Evolutionary conservation across 2,329 filamentous ascomycete genomes (phyloP).

Genomic region (Helicocarpus griseus): DNA sequence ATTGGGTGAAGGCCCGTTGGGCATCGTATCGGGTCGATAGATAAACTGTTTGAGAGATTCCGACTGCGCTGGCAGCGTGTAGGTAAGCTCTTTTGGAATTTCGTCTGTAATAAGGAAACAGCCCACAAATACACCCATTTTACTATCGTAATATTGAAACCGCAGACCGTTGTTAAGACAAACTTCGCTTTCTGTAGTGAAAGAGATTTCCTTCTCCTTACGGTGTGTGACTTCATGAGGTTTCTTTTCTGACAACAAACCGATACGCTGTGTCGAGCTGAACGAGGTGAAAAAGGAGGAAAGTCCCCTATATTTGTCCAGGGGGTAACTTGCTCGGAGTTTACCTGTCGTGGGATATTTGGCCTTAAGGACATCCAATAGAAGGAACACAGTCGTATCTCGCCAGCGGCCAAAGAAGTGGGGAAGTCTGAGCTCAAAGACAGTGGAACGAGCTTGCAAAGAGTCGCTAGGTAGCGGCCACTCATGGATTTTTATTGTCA

Average conservation of each 20-base stretch:
- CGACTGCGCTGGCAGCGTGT: background rate
- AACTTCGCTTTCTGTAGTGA: constrained; percentile 24
- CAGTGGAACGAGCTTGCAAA: constrained; percentile 30
- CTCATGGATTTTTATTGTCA: constrained; percentile 44
- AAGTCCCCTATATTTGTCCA: constrained; percentile 4
- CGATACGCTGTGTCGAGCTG: background rate
- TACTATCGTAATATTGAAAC: constrained; percentile 31
- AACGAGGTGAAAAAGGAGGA: constrained; percentile 1
- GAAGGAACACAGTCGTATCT: constrained; percentile 33
- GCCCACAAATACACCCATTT: constrained; percentile 6
- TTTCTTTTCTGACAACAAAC: constrained; percentile 6
- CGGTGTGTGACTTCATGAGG: constrained; percentile 13
- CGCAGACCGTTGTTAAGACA: constrained; percentile 39
- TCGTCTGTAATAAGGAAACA: background rate
- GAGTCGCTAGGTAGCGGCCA: constrained; percentile 42
- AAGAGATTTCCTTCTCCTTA: background rate
- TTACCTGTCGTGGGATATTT: background rate
- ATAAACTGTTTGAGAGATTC: constrained; percentile 7
- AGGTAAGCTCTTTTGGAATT: background rate
- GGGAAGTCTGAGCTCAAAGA: constrained; percentile 46
- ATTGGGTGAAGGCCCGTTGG: constrained; percentile 33
- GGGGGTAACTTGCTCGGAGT: background rate
- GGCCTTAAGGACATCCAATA: background rate
- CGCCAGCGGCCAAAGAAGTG: constrained; percentile 38
- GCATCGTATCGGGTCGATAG: constrained; percentile 7